Evolutionary conservation across 768 basidiomycete genomes (phyloP).

Genomic region (Suillus alpinus): DNA sequence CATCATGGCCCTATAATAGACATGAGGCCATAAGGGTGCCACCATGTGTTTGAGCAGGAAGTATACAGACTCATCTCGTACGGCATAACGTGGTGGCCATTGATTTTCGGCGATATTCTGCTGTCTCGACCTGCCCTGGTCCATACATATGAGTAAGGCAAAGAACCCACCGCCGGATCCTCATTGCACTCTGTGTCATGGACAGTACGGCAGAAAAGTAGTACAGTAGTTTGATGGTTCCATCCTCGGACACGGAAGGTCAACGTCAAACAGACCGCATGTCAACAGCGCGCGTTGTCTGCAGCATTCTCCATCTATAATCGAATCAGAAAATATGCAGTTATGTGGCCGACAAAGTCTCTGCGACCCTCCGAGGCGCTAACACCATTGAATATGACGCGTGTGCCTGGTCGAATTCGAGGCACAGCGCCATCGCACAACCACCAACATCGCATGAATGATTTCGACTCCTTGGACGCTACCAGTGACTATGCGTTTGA

Average conservation of each 20-base stretch:
- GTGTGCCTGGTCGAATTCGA: no score
- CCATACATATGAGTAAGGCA: neutral
- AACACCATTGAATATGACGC: neutral
- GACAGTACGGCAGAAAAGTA: neutral
- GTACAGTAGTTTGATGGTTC: neutral
- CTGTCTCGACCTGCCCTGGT: no score
- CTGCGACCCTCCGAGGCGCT: neutral
- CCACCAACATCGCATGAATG: neutral
- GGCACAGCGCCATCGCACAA: no score
- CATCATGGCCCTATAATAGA: neutral
- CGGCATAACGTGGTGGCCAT: no score
- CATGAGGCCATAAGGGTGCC: neutral
- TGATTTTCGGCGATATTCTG: no score
- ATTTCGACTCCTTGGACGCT: neutral
- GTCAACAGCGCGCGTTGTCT: neutral
- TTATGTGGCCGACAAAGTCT: neutral
- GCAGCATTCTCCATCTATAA: neutral
- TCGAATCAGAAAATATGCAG: neutral
- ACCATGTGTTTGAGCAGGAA: neutral
- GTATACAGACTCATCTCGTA: no score
- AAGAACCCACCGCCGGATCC: neutral
- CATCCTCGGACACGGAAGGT: no score
- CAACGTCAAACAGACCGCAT: neutral
- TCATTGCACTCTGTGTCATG: neutral
- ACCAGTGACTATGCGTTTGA: neutral